These are phyloP conservation scores for Cryptococcus neoformans DNA, from an alignment of 1,284 basidiomycete genomes.

Conservation along the genomic window DNA sequence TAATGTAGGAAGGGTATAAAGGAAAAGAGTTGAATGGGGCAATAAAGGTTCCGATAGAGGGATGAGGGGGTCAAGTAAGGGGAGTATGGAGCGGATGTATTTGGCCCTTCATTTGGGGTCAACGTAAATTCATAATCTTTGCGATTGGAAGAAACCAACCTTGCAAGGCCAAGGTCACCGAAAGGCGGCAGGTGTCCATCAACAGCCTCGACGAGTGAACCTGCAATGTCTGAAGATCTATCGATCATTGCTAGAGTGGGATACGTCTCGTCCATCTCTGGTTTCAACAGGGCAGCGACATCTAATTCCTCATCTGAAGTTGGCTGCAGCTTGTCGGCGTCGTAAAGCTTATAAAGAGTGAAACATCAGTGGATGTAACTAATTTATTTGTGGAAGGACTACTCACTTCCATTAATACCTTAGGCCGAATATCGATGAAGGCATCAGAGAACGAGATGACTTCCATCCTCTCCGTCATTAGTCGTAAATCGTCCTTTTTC, in stretches of 20 bases:
- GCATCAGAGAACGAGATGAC: conserved; percentile 55
- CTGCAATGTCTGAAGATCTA: conserved; percentile 22
- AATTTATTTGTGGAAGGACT: neutral
- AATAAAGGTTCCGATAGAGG: conserved; percentile 48
- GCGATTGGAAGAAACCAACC: conserved; percentile 11
- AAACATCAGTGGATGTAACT: neutral
- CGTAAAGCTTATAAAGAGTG: conserved; percentile 36
- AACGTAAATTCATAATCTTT: neutral
- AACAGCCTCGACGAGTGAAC: conserved; percentile 42
- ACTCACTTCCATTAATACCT: conserved; percentile 54
- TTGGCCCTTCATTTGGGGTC: conserved; percentile 12
- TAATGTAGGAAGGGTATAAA: conserved; percentile 71
- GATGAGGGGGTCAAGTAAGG: conserved; percentile 52
- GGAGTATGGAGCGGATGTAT: conserved; percentile 41
- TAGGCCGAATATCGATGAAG: conserved; percentile 50
- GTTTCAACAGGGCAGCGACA: conserved; percentile 53
- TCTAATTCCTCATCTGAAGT: conserved; percentile 62
- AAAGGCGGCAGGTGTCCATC: conserved; percentile 9
- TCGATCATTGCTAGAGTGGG: conserved; percentile 21
- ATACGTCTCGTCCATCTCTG: conserved; percentile 17
- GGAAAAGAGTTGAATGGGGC: conserved; percentile 53
- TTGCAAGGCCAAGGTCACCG: conserved; percentile 14
- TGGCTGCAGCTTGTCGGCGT: conserved; percentile 45
- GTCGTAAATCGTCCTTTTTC: conserved; percentile 5
- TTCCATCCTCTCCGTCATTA: conserved; percentile 19